phyloP scores from a whole-genome alignment of 176 grass and related monocot genomes.

The Luzula sylvatica region DNA sequence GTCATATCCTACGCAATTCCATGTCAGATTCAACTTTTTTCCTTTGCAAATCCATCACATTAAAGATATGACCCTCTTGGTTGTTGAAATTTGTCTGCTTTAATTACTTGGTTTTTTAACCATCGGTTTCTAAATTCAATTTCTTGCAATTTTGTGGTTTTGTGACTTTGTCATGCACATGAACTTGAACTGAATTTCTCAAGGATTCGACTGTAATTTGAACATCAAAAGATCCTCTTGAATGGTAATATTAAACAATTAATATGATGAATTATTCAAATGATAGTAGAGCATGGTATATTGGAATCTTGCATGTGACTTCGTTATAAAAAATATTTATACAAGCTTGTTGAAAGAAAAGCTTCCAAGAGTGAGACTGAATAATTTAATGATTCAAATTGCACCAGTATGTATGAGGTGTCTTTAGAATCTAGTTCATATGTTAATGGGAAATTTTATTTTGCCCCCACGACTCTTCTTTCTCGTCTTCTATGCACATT shows the following conservation, averaged over 20 bases:
- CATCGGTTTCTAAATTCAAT: too few relatives aligned
- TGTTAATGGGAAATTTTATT: slow-evolving; percentile 8
- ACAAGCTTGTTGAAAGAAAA: not conserved
- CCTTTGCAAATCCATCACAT: slow-evolving; percentile 27
- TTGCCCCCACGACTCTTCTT: too few relatives aligned
- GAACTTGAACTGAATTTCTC: not conserved
- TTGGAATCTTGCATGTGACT: not conserved
- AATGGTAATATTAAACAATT: not conserved
- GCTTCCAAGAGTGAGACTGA: slow-evolving; percentile 1
- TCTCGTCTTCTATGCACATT: too few relatives aligned
- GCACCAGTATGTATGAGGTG: not conserved
- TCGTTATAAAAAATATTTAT: not conserved
- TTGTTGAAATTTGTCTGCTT: slow-evolving; percentile 22
- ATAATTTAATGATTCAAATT: slow-evolving; percentile 1
- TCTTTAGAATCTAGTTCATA: slow-evolving; percentile 13
- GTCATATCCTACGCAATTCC: slow-evolving; percentile 40
- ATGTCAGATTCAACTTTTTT: slow-evolving; percentile 35
- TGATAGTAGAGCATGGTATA: too few relatives aligned
- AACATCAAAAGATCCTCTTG: not conserved
- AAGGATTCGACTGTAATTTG: not conserved
- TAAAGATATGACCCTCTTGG: slow-evolving; percentile 16
- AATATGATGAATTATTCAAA: slow-evolving; percentile 1
- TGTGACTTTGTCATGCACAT: not conserved
- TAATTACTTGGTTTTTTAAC: too few relatives aligned
- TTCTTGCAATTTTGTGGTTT: too few relatives aligned